Evolutionary conservation across 176 grass and related monocot species (phyloP).

Genomic region (Oryza australiensis): DNA sequence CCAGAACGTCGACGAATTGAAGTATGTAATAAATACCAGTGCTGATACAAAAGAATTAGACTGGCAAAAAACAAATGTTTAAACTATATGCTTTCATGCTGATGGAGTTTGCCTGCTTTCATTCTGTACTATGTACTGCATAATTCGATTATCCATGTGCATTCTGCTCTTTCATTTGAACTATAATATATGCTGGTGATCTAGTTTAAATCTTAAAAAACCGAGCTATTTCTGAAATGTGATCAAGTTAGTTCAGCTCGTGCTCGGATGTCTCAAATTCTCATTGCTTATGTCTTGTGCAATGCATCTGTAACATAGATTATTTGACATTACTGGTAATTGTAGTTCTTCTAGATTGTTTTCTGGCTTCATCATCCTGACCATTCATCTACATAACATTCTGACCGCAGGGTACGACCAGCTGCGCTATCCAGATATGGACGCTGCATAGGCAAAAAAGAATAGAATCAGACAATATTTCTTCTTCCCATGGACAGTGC

Average conservation of each 20-base stretch:
- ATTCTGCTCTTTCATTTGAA: not conserved
- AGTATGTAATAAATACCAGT: not conserved
- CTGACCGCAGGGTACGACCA: constrained; percentile 22
- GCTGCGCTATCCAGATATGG: constrained; percentile 19
- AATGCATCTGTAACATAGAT: not conserved
- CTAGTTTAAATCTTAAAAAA: not conserved
- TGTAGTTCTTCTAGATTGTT: not conserved
- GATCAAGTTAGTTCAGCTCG: not conserved
- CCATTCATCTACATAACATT: not conserved
- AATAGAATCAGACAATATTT: not conserved
- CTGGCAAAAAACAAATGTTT: not conserved
- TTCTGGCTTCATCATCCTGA: not conserved
- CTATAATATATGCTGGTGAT: not conserved
- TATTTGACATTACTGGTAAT: not conserved
- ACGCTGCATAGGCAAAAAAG: constrained; percentile 11
- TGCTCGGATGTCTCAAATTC: not conserved
- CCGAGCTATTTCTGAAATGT: not conserved
- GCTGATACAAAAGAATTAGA: not conserved
- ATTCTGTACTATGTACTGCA: too few relatives aligned
- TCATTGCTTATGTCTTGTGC: not conserved
- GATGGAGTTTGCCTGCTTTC: too few relatives aligned
- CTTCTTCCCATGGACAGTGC: constrained; percentile 9
- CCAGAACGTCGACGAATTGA: not conserved
- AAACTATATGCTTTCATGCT: too few relatives aligned
- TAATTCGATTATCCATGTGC: not conserved